These are phyloP conservation scores for Coniochaeta sp. DNA, from an alignment of 2,329 filamentous ascomycete species.

Conservation along the genomic window DNA sequence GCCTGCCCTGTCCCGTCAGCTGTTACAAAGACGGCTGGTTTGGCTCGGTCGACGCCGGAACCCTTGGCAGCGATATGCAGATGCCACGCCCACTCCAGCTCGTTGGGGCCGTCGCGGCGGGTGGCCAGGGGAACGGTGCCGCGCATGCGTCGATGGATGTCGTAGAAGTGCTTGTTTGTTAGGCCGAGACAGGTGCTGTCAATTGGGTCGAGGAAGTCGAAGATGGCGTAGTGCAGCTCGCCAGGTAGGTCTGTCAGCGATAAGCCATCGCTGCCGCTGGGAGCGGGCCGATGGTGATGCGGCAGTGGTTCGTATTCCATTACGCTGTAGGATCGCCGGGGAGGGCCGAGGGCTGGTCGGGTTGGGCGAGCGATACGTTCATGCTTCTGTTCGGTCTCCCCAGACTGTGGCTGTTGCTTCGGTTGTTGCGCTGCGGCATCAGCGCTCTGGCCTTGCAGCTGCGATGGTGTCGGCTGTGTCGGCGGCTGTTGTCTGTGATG, in stretches of 20 bases:
- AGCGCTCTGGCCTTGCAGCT: background rate
- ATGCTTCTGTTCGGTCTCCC: too few species aligned
- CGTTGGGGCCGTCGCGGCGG: conserved; percentile 53
- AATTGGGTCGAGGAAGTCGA: conserved; percentile 57
- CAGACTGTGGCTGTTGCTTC: background rate
- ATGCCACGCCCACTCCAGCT: conserved; percentile 58
- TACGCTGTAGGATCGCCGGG: conserved; percentile 53
- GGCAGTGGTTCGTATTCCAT: conserved; percentile 51
- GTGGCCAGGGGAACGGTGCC: conserved; percentile 48
- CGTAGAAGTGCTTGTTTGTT: conserved; percentile 50
- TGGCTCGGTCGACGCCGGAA: conserved; percentile 20
- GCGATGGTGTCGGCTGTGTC: background rate
- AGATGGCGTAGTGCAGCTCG: conserved; percentile 54
- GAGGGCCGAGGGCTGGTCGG: conserved; percentile 33
- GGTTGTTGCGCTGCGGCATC: background rate
- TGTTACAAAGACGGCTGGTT: conserved; percentile 4
- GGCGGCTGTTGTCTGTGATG: conserved; percentile 8
- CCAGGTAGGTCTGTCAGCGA: conserved; percentile 47
- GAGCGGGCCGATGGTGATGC: conserved; percentile 39
- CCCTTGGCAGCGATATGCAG: conserved; percentile 26
- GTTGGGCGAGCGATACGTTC: background rate
- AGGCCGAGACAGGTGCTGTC: conserved; percentile 57
- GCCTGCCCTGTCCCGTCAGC: conserved; percentile 3
- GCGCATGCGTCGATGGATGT: conserved; percentile 49
- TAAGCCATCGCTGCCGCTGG: conserved; percentile 21